These are phyloP conservation scores for Thuja plicata DNA, from an alignment of 83 land plant species.

Conservation along the genomic window DNA sequence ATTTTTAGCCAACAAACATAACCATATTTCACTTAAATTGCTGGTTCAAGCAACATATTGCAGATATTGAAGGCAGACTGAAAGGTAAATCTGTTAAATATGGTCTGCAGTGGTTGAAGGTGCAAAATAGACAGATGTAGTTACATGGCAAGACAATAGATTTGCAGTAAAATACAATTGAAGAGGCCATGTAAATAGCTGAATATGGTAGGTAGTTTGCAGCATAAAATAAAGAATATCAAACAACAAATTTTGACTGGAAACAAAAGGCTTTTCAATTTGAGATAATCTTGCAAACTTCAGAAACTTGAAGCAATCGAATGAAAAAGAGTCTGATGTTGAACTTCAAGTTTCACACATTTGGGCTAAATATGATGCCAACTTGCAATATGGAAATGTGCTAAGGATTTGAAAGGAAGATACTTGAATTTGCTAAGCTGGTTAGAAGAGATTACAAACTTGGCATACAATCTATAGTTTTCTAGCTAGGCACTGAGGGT, in stretches of 20 bases:
- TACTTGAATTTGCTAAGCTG: neutral
- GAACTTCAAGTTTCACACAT: neutral
- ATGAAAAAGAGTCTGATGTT: neutral
- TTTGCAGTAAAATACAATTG: neutral
- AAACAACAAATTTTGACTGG: neutral
- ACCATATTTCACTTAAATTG: neutral
- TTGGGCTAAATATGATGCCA: neutral
- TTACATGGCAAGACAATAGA: neutral
- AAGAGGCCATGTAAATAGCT: neutral
- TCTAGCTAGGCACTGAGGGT: neutral
- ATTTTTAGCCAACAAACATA: no score
- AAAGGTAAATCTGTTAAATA: neutral
- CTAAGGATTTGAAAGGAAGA: neutral
- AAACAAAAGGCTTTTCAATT: neutral
- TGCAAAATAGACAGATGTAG: neutral
- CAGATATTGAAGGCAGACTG: neutral
- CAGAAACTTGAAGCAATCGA: neutral
- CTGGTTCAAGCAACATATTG: neutral
- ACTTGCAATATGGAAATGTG: neutral
- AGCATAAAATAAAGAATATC: neutral
- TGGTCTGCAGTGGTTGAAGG: neutral
- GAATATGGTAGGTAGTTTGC: neutral
- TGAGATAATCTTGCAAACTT: neutral
- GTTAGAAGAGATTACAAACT: neutral
- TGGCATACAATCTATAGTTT: neutral